These are phyloP conservation scores for Cairneyella variabilis DNA, from an alignment of 495 filamentous ascomycete species.

Conservation along the genomic window DNA sequence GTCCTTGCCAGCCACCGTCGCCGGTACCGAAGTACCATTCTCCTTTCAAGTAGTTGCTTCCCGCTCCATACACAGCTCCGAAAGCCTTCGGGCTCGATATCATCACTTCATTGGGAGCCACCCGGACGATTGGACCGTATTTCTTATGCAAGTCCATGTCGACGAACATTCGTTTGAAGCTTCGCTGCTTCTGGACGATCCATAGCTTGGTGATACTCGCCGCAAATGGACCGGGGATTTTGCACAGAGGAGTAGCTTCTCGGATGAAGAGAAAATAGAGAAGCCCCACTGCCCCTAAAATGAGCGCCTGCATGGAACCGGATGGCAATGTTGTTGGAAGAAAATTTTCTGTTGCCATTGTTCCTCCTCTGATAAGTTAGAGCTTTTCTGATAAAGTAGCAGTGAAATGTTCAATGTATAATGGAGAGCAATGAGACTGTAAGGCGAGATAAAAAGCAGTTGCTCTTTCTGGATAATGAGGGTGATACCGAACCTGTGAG, in stretches of 20 bases:
- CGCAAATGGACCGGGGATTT: slow-evolving; percentile 46
- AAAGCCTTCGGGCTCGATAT: slow-evolving; percentile 48
- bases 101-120: slow-evolving; percentile 52
- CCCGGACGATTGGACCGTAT: slow-evolving; percentile 54
- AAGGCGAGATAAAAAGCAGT: no score
- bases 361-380: no score
- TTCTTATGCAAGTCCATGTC: slow-evolving; percentile 46
- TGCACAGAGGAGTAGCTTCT: slow-evolving; percentile 27
- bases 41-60: slow-evolving; percentile 16
- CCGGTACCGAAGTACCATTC: slow-evolving; percentile 20
- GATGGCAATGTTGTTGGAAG: no score
- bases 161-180: slow-evolving; percentile 38
- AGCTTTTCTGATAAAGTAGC: no score
- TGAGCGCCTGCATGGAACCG: no score
- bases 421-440: no score
- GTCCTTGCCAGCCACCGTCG: slow-evolving; percentile 9
- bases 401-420: no score
- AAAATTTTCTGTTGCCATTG: no score
- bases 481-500: no score
- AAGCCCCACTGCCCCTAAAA: no score
- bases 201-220: slow-evolving; percentile 46
- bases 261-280: slow-evolving; percentile 4
- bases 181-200: slow-evolving; percentile 35
- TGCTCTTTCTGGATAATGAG: no score
- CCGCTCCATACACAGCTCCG: no score